phyloP scores from a whole-genome alignment of 257 asterid species.

The Primulina eburnea region DNA sequence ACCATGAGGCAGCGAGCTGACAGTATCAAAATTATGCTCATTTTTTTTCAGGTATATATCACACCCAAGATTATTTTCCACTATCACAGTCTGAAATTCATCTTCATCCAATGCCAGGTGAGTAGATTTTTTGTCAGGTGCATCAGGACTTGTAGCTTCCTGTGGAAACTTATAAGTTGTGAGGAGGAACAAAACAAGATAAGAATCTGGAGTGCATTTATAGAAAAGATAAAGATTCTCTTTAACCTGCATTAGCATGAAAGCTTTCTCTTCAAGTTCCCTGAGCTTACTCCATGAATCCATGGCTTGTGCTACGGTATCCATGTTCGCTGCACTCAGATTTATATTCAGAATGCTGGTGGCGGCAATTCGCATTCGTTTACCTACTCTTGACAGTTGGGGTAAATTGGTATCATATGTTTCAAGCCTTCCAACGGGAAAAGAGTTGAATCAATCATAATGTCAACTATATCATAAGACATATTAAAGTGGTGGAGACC shows the following conservation, averaged over 20 bases:
- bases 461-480: constrained; percentile 15
- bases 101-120: constrained; percentile 84
- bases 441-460: constrained; percentile 26
- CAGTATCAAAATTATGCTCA: constrained; percentile 48
- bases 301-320: constrained; percentile 65
- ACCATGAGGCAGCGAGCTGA: constrained; percentile 52
- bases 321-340: constrained; percentile 82
- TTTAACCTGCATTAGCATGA: constrained; percentile 62
- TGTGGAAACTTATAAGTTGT: constrained; percentile 35
- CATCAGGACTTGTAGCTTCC: constrained; percentile 62
- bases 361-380: constrained; percentile 80
- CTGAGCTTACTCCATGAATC: constrained; percentile 91
- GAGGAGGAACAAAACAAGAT: constrained; percentile 19
- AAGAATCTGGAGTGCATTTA: constrained; percentile 14
- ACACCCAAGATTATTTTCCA: constrained; percentile 96
- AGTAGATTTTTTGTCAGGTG: constrained; percentile 44
- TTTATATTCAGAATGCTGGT: constrained; percentile 79
- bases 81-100: constrained; percentile 70
- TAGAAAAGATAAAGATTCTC: constrained; percentile 10
- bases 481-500: constrained; percentile 18
- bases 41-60: constrained; percentile 66
- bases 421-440: constrained; percentile 66
- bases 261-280: constrained; percentile 89
- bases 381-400: constrained; percentile 63
- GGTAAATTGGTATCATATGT: constrained; percentile 67